Conservation (phyloP, 2,329 filamentous ascomycete genomes). For the Pochonia chlamydosporia region DNA sequence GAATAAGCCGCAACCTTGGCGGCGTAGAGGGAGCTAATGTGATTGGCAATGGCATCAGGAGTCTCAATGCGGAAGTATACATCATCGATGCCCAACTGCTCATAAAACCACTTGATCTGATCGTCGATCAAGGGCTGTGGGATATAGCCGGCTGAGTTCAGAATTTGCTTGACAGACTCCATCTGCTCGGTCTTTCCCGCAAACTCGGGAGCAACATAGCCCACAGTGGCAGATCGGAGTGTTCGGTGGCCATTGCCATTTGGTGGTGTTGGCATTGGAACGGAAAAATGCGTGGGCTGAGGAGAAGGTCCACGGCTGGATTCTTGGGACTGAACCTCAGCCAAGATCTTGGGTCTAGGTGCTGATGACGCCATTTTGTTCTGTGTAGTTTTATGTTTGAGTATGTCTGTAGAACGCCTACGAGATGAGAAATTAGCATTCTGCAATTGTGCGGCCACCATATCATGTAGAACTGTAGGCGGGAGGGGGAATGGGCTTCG, state of each 20-base stretch:
- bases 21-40: conserved; percentile 93
- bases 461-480: neutral
- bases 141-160: conserved; percentile 78
- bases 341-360: conserved; percentile 35
- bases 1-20: conserved; percentile 94
- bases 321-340: conserved; percentile 33
- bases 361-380: conserved; percentile 23
- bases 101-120: conserved; percentile 95
- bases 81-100: conserved; percentile 94
- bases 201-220: conserved; percentile 92
- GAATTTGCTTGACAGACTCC: conserved; percentile 74
- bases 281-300: conserved; percentile 78
- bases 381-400: conserved; percentile 1
- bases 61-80: conserved; percentile 94
- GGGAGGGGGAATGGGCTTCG: too few relatives aligned
- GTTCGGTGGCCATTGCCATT: conserved; percentile 63
- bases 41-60: conserved; percentile 80
- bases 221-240: conserved; percentile 82
- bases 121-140: conserved; percentile 75
- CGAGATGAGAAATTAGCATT: neutral
- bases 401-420: neutral
- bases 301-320: conserved; percentile 68
- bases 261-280: conserved; percentile 50
- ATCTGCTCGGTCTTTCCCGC: conserved; percentile 90
- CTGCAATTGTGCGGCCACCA: neutral